These are phyloP conservation scores for Fusarium poae DNA, from an alignment of 2,329 filamentous ascomycete species.

Conservation along the genomic window DNA sequence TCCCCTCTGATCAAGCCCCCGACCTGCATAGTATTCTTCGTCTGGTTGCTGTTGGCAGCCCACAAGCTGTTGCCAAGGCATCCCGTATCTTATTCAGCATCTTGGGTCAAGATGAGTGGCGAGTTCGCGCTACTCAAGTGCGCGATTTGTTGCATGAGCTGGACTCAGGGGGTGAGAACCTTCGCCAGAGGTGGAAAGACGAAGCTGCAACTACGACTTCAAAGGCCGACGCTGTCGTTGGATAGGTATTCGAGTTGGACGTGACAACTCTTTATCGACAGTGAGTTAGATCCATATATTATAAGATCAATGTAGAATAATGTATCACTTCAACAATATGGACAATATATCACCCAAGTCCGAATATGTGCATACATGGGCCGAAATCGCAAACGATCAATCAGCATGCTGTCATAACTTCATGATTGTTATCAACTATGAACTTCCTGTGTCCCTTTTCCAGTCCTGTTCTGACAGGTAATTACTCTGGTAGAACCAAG, in stretches of 20 bases:
- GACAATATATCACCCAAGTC: not conserved
- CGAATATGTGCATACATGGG: not conserved
- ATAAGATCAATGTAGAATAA: slow-evolving; percentile 33
- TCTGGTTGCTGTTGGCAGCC: slow-evolving; percentile 51
- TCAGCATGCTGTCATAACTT: slow-evolving; percentile 33
- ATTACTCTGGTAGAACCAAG: slow-evolving; percentile 33
- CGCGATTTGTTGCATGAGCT: slow-evolving; percentile 40
- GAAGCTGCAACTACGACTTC: slow-evolving; percentile 13
- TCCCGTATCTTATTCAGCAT: slow-evolving; percentile 51
- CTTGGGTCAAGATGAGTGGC: slow-evolving; percentile 56
- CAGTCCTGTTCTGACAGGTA: slow-evolving; percentile 10
- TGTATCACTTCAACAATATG: not conserved
- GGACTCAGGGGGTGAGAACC: slow-evolving; percentile 28
- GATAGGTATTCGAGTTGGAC: not conserved
- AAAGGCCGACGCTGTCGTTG: not conserved
- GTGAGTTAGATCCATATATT: not conserved
- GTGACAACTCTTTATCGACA: not conserved
- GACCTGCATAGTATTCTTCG: slow-evolving; percentile 51
- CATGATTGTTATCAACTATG: slow-evolving; percentile 41
- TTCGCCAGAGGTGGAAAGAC: slow-evolving; percentile 33
- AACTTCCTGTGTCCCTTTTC: slow-evolving; percentile 25
- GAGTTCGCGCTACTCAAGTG: slow-evolving; percentile 45
- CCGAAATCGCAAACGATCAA: not conserved
- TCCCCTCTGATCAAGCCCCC: slow-evolving; percentile 33
- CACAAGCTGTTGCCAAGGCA: slow-evolving; percentile 49